Conservation (phyloP, 306 rosid genomes). For the Casuarina glauca region DNA sequence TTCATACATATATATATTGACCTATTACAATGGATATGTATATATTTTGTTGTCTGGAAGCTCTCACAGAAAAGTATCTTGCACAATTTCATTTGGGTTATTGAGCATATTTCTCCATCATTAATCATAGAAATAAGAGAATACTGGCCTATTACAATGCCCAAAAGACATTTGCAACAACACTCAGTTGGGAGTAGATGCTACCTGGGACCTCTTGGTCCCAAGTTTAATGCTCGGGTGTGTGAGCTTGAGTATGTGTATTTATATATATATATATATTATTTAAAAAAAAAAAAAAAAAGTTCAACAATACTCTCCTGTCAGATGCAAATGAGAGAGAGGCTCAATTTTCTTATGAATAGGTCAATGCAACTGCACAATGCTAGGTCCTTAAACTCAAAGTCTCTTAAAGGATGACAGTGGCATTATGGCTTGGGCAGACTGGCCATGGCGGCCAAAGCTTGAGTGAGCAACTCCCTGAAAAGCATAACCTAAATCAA, state of each 20-base stretch:
- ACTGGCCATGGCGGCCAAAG: not conserved
- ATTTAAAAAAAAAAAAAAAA: too few species aligned
- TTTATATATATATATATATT: too few species aligned
- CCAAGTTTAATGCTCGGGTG: too few species aligned
- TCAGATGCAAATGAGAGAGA: not conserved
- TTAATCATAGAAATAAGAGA: not conserved
- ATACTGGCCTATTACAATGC: not conserved
- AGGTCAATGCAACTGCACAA: not conserved
- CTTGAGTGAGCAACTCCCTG: not conserved
- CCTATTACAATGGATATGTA: too few species aligned
- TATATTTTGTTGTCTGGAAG: not conserved
- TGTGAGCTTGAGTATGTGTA: too few species aligned
- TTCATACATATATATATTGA: too few species aligned
- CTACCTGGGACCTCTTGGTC: too few species aligned
- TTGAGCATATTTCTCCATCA: not conserved
- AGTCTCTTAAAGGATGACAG: not conserved
- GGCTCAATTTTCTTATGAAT: not conserved
- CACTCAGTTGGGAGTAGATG: not conserved
- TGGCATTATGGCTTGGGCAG: not conserved
- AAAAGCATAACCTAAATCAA: not conserved
- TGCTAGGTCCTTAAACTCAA: not conserved
- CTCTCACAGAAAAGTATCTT: not conserved
- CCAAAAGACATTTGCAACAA: not conserved
- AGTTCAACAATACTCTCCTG: not conserved
- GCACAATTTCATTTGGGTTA: not conserved